Base-by-base conservation (phyloP, 306 rosid species). In the Sicyos baderoa region DNA sequence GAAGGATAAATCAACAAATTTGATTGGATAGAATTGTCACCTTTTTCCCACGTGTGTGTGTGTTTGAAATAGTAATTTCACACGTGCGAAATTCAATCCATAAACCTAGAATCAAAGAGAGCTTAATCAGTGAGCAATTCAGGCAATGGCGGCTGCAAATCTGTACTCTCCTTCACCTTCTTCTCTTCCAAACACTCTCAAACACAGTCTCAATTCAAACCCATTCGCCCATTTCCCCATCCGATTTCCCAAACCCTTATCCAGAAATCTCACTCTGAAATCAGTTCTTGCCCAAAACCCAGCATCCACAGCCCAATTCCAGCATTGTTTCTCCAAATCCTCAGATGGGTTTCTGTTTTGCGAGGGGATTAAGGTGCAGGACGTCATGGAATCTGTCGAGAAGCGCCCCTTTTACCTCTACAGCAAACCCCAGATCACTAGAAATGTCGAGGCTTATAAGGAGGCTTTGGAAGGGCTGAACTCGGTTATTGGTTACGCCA, bases 401-500 rank as follows among this genome's bases (percentile, higher is more conserved):
- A 90, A 62, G 63, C 81, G 99, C 8, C 97, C 99, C 18, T 93
- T 93, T 76, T 93, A 93, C 71, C 81, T 93, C 67, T 93, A 88
- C 77, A 93, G 99, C 65, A 90, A 90, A 64, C 91, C 89, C 2
- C 97, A 90, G 80, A 88, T 93, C 11, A 90, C 96, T 12, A 80
- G 98, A 65, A 93, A 89, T 55, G 82, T 88, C 47, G 94, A 85
- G 70, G 91, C 96, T n/a, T 93, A 90, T 64, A 85, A 32, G 22
- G 86, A 84, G 19, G 99, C 97, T 0, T 81, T 90, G 86, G 80
- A 86, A 69, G 99, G 96, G 0, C 82, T 88, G 75, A 84, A 25
- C 9, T 90, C 91, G 5, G 42, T 88, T 4, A 90, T 93, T 70
- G 96, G 99, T 7, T 90, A 93, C 57, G 99, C 97, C 14, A 90